A percentile compares a stretch with the other conserved stretches of the same genome.
These are phyloP conservation scores for Microdochium trichocladiopsis DNA, from an alignment of 2,329 filamentous ascomycete species.

Conservation along the genomic window DNA sequence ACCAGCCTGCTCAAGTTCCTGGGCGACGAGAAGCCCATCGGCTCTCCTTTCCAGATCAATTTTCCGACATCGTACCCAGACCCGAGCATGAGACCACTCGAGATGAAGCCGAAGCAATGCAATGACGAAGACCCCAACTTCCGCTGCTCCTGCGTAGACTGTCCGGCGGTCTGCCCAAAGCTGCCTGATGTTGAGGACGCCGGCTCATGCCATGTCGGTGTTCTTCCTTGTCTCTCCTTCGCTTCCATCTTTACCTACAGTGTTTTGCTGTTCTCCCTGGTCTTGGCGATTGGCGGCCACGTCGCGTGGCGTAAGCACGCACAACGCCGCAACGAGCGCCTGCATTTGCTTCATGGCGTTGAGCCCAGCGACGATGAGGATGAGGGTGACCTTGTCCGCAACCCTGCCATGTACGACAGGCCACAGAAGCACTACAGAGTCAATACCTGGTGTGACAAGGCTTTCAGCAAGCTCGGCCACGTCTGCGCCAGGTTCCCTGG, in stretches of 20 bases:
- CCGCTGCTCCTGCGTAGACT: constrained; percentile 91
- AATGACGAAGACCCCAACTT: constrained; percentile 83
- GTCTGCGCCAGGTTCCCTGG: constrained; percentile 76
- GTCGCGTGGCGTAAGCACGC: constrained; percentile 69
- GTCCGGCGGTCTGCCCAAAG: constrained; percentile 74
- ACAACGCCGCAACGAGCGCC: constrained; percentile 68
- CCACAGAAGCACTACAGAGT: constrained; percentile 74
- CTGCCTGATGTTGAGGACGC: constrained; percentile 67
- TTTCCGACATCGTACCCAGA: constrained; percentile 62
- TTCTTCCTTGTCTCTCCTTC: constrained; percentile 90
- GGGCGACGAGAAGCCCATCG: constrained; percentile 82
- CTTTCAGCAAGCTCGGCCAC: constrained; percentile 76
- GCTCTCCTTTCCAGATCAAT: constrained; percentile 98
- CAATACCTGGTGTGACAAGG: constrained; percentile 73
- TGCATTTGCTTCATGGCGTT: constrained; percentile 81
- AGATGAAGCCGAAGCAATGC: constrained; percentile 75
- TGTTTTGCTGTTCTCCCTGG: constrained; percentile 61
- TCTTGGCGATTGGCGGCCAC: constrained; percentile 63
- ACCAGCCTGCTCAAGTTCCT: constrained; percentile 82
- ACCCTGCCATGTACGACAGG: constrained; percentile 68
- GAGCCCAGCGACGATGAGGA: constrained; percentile 88
- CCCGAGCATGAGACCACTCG: constrained; percentile 62
- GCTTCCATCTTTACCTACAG: constrained; percentile 83
- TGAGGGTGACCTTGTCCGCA: constrained; percentile 76
- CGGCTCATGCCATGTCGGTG: constrained; percentile 73